Percentiles rank a stretch among this genome's conserved stretches.
Conservation (phyloP, 129 eudicot genomes). For the Kitagawia praeruptora region DNA sequence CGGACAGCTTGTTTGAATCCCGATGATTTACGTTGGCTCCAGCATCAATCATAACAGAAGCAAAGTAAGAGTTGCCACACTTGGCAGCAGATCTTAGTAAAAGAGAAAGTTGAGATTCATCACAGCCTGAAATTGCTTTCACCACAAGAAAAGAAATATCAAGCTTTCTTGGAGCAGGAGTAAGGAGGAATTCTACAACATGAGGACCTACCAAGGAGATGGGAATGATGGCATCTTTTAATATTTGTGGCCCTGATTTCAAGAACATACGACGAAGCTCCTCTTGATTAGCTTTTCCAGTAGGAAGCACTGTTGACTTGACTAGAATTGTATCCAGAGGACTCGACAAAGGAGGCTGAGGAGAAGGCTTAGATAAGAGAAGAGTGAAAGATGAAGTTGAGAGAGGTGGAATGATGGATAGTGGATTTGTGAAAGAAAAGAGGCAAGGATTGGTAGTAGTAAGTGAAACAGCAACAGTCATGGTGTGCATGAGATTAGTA, state of each 20-base stretch:
- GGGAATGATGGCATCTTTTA: constrained; percentile 55
- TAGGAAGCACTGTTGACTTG: constrained; percentile 50
- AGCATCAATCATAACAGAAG: constrained; percentile 31
- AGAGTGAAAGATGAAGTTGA: constrained; percentile 38
- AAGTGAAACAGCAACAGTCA: constrained; percentile 60
- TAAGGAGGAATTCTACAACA: constrained; percentile 36
- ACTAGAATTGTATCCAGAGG: constrained; percentile 44
- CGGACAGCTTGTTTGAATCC: constrained; percentile 21
- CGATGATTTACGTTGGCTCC: constrained; percentile 42
- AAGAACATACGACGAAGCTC: constrained; percentile 50
- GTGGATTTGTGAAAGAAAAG: constrained; percentile 28
- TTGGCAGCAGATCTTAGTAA: constrained; percentile 33
- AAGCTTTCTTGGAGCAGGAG: constrained; percentile 18
- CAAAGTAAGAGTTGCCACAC: constrained; percentile 27
- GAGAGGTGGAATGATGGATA: constrained; percentile 49
- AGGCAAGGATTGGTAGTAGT: constrained; percentile 44
- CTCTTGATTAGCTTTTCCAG: constrained; percentile 50
- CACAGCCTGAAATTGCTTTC: constrained; percentile 37
- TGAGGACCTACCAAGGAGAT: constrained; percentile 46
- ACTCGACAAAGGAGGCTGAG: constrained; percentile 35
- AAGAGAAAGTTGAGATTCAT: constrained; percentile 21
- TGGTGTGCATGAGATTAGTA: constrained; percentile 76
- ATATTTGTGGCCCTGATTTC: constrained; percentile 46
- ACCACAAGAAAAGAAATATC: constrained; percentile 24
- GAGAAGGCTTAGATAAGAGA: constrained; percentile 19